These are phyloP conservation scores for Plasmodium relictum DNA, from an alignment of 169 alveolate genomes.

Conservation along the genomic window DNA sequence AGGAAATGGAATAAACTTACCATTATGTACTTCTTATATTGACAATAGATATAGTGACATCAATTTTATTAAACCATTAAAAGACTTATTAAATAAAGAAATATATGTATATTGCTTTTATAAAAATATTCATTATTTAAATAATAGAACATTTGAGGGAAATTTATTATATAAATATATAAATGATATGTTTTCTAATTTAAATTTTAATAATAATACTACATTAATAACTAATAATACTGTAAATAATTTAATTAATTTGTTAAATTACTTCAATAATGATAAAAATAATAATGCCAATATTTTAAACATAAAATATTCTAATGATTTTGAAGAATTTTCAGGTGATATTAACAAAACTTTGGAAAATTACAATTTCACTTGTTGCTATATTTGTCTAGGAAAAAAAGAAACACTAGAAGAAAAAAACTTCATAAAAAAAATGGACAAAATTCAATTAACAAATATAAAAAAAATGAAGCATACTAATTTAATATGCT, in stretches of 20 bases:
- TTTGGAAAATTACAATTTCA: background rate
- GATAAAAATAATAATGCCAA: background rate
- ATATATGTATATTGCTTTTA: constrained; percentile 64
- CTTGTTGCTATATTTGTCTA: constrained; percentile 34
- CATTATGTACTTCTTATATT: constrained; percentile 44
- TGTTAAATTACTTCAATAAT: background rate
- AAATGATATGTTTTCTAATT: constrained; percentile 45
- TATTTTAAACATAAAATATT: background rate
- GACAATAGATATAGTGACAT: constrained; percentile 45
- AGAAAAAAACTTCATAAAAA: constrained; percentile 49
- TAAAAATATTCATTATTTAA: constrained; percentile 44
- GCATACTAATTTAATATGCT: constrained; percentile 42
- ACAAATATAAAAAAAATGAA: constrained; percentile 47
- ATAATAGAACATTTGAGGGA: constrained; percentile 16
- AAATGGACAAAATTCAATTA: constrained; percentile 57
- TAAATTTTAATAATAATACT: constrained; percentile 33
- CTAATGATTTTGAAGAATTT: constrained; percentile 7
- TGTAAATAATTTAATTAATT: constrained; percentile 22
- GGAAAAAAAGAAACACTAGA: constrained; percentile 72
- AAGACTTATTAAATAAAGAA: constrained; percentile 67
- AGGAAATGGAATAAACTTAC: constrained; percentile 67
- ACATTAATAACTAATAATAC: constrained; percentile 44
- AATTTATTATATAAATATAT: constrained; percentile 42
- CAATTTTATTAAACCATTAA: constrained; percentile 54
- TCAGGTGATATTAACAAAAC: background rate